Evolutionary conservation across 2,329 filamentous ascomycete genomes (phyloP), one percentile per base, ranked within the genome.

Genomic region (Sclerotinia sclerotiorum): DNA sequence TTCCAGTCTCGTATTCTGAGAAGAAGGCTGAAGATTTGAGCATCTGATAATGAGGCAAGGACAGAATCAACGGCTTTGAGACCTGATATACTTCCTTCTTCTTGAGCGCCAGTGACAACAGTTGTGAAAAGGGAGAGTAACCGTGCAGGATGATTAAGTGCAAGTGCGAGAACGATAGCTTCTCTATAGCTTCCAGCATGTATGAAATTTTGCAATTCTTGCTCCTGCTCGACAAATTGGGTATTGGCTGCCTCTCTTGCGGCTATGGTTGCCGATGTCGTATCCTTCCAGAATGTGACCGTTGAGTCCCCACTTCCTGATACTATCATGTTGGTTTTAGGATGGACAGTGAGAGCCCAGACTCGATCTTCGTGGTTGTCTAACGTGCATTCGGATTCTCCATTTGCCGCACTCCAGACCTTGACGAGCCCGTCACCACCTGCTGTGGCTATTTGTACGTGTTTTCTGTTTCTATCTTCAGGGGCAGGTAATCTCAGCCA

Each of bases 311-410:
- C 94, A 69, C 92, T 94, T 48, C 94, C 95, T 8, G 95, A 98
- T 48, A 96, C 90, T 65, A 99, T 86, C 62, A 88, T 88, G 75
- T 94, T 87, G 13, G 83, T 86, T 55, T 83, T 76, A 57, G 90
- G 84, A 77, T 94, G 85, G 15, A 92, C 87, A 5, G 92, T 87
- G 24, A 98, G 82, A 0, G 93, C 93, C 94, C 94, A 97, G 0
- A 98, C 94, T 68, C 95, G 88, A 80, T 99, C 95, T 74, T 93
- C 93, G 79, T 99, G 95, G 80, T 98, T 98, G 80, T 99, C 95
- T 5, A 99, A 85, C 0, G 95, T 99, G 72, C 91, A 90, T 73
- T 94, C 92, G 3, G 89, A 84, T 79, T 98, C 95, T 58, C 94
- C 93, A 1, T 86, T 89, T 76, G 90, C 90, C 17, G 91, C 90